Evolutionary conservation across 345 rosid species (phyloP), one percentile per base, ranked within the genome.

Genomic region (Nephelium lappaceum): DNA sequence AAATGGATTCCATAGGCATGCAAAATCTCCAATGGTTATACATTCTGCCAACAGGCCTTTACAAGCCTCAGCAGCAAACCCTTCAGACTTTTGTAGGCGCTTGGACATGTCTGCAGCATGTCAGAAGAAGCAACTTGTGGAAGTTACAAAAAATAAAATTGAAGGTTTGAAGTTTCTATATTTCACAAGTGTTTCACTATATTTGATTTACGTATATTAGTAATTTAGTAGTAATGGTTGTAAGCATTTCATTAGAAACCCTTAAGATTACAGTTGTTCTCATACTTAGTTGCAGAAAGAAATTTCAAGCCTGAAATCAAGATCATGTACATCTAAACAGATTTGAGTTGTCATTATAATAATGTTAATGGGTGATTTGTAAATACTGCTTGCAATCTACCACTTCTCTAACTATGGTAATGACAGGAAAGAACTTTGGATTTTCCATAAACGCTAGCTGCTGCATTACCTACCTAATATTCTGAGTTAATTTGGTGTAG

Each of bases 11-110:
- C 81, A 81, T 81, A 96, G 86, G 86, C 94, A 86, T 49, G 43
- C 77, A 25, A 92, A 88, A 78, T 88, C 97, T 74, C 97, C 97
- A 0, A 67, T 86, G 81, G 86, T 86, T 80, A 78, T 82, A 87
- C 88, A 80, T 65, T 85, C 92, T 80, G 79, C 89, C 21, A 70
- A 65, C 81, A 81, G 83, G 86, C 76, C 82, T 72, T 73, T 81
- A 4, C 62, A 42, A 43, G 49, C 86, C 73, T 39, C 81, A 66
- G 61, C 72, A 25, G 51, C 65, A 36, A 66, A 61, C 77, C 75
- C 83, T 47, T 72, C 89, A 63, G 92, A 84, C 43, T 79, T 94
- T 78, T 83, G 90, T 83, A 86, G 91, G 86, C 88, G 81, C 47
- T 82, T 90, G 85, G 94, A 96, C 31, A 78, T 90, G 87, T 69